Evolutionary conservation across 116 monocot genomes (phyloP).

Genomic region (Iris pallida): DNA sequence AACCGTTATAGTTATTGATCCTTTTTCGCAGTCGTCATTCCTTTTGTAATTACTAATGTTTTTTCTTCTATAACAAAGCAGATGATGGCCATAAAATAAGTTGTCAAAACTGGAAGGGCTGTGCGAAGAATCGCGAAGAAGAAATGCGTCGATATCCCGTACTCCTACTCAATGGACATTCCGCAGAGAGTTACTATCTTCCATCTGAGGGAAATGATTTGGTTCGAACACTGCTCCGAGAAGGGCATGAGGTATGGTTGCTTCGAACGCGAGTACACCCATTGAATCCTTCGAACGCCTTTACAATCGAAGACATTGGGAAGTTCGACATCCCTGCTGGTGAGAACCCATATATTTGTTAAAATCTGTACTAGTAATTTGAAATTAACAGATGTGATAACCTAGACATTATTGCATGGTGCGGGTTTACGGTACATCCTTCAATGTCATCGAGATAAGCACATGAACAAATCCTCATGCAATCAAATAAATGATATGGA

Average conservation of each 20-base stretch:
- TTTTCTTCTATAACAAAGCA: neutral
- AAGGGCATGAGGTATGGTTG: conserved; percentile 39
- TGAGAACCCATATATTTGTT: neutral
- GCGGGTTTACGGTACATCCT: no score
- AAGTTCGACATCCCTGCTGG: conserved; percentile 37
- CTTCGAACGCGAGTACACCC: conserved; percentile 32
- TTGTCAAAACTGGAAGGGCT: conserved; percentile 20
- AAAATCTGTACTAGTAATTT: neutral
- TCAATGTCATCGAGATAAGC: no score
- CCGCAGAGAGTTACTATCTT: conserved; percentile 17
- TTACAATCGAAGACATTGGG: conserved; percentile 35
- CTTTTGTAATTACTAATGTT: neutral
- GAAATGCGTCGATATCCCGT: conserved; percentile 12
- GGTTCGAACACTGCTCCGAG: conserved; percentile 25
- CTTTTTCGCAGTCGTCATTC: neutral
- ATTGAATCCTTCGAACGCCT: conserved; percentile 21
- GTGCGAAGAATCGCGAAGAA: neutral
- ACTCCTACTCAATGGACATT: conserved; percentile 28
- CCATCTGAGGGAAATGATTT: conserved; percentile 27
- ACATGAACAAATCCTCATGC: no score
- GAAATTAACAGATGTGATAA: no score
- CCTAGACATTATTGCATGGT: conserved; percentile 23
- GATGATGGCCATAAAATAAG: conserved; percentile 27
- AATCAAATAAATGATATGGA: no score
- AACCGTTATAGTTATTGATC: no score